Evolutionary conservation across 208 protist species (phyloP), one percentile per base, ranked within the genome.

Genomic region (Leishmania turanica): DNA sequence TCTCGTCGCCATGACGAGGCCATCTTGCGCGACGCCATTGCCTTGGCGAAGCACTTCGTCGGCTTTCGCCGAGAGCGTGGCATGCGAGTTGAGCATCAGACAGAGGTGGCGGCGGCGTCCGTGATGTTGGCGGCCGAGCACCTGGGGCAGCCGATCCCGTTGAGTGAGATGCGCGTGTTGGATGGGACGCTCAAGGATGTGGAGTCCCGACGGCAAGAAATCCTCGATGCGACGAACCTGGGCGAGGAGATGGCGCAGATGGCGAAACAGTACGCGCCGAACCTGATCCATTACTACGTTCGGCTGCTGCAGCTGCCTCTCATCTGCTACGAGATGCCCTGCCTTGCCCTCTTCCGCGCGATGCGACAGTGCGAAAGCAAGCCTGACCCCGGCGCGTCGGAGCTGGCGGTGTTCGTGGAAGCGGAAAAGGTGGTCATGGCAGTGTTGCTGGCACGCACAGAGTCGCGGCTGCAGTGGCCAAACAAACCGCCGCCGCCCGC

Each of bases 71-170:
- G 91, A 9, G 91, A 90, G 70, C 86, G 87, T 3, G 84, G 89
- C 24, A 80, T 91, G 56, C 85, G 87, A 17, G 81, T 92, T 17
- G 87, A 91, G 73, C 81, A 88, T 74, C 83, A 89, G 60, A 80
- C 79, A 24, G 93, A 93, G 64, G 82, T 92, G 5, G 85, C 90
- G 1, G 93, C 92, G 7, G 92, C 92, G 21, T 97, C 91, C 37
- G 84, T 97, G 69, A 82, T 95, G 87, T 84, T 97, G 58, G 92
- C 93, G 1, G 64, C 91, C 6, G 92, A 93, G 73, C 78, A 86
- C 51, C 31, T 84, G 60, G 83, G 85, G 24, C 85, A 90, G 66
- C 93, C 93, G 2, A 81, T 97, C 13, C 92, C 92, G 6, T 58
- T 91, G 6, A 78, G 79, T 0, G 92, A 97, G 84, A 81, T 97